Evolutionary conservation across 2,329 filamentous ascomycete genomes (phyloP).

Genomic region (Cyphellophora europaea): DNA sequence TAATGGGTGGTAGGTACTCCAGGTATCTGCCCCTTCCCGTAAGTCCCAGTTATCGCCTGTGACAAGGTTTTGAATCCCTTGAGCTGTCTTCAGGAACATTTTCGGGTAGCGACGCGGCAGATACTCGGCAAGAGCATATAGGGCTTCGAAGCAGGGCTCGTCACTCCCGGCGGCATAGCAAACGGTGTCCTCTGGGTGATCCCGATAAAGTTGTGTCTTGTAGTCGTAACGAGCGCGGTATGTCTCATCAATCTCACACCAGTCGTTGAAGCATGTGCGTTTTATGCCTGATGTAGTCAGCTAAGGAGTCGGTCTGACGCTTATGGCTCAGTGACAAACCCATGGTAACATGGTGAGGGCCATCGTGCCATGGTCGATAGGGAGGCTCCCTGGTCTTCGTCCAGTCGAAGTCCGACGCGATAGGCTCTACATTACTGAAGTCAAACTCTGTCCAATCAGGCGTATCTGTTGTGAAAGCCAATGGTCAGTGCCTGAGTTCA

Average conservation of each 20-base stretch:
- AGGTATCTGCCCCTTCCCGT: background rate
- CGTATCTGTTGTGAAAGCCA: too few species aligned
- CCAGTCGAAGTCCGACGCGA: constrained; percentile 4
- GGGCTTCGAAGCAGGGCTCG: constrained; percentile 3
- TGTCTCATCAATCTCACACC: constrained; percentile 2
- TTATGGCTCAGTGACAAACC: background rate
- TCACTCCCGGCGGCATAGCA: constrained; percentile 1
- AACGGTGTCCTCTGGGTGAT: constrained; percentile 2
- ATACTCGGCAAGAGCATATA: constrained; percentile 2
- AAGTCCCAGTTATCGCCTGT: constrained; percentile 3
- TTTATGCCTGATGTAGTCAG: constrained; percentile 1
- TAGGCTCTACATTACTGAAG: background rate
- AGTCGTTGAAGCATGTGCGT: constrained; percentile 1
- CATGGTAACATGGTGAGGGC: constrained; percentile 4
- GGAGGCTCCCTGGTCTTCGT: constrained; percentile 1
- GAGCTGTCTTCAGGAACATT: constrained; percentile 2
- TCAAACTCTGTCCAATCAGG: constrained; percentile 1
- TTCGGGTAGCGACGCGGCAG: constrained; percentile 2
- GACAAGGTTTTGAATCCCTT: constrained; percentile 2
- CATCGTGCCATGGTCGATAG: constrained; percentile 4
- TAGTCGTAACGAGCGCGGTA: constrained; percentile 3
- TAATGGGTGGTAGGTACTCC: constrained; percentile 2
- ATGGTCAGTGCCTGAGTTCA: too few species aligned
- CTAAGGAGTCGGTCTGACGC: background rate
- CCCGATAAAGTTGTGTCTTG: constrained; percentile 2